phyloP scores from a whole-genome alignment of 371 early-diverging fungal species.

The Actinomortierella wolfii region DNA sequence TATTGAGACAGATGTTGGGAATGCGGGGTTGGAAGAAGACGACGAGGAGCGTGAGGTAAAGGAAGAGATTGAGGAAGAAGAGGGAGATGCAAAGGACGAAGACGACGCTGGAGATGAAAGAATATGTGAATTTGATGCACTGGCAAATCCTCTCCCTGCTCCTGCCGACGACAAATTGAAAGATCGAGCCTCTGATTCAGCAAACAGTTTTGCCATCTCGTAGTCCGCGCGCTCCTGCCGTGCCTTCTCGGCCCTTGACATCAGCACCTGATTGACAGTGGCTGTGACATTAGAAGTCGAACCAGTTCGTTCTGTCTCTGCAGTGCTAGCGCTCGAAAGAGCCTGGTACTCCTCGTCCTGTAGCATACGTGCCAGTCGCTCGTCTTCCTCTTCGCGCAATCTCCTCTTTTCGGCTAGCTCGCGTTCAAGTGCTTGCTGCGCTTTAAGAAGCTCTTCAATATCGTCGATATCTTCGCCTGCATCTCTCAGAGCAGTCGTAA shows the following conservation, averaged over 20 bases:
- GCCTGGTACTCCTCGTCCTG: conserved; percentile 26
- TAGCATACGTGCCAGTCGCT: conserved; percentile 22
- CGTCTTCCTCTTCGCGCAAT: conserved; percentile 39
- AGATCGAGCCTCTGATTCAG: conserved; percentile 17
- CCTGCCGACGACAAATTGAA: conserved; percentile 11
- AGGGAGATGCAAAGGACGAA: not conserved
- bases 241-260: conserved; percentile 19
- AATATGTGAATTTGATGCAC: too few relatives aligned
- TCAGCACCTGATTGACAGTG: not conserved
- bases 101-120: conserved; percentile 2
- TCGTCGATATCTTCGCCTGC: conserved; percentile 27
- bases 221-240: conserved; percentile 37
- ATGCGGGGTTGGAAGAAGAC: not conserved
- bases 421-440: conserved; percentile 32
- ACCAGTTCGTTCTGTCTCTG: not conserved
- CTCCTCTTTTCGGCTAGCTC: conserved; percentile 27
- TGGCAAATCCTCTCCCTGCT: too few relatives aligned
- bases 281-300: not conserved
- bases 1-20: not conserved
- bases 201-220: conserved; percentile 42
- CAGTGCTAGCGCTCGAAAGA: not conserved
- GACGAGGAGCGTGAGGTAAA: not conserved
- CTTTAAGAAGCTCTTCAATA: conserved; percentile 24
- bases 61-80: not conserved
- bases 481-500: conserved; percentile 17